Evolutionary conservation across 116 monocot species (phyloP), one percentile per base, ranked within the genome.

Genomic region (Posidonia oceanica): DNA sequence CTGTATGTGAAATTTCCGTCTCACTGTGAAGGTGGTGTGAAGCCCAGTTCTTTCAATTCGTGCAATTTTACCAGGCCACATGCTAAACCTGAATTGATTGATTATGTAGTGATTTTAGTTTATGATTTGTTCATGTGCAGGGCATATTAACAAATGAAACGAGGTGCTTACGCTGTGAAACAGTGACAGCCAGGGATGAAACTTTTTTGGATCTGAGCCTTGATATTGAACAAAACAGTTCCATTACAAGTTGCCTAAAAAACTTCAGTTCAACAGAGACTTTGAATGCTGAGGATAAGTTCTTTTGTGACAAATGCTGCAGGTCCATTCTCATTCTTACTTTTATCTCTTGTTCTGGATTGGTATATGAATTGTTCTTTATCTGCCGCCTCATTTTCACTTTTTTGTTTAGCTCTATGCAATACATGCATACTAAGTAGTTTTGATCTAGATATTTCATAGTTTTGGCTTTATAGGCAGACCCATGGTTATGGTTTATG

Each of bases 261-360:
- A 94, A 94, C 72, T 94, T 94, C 63, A 87, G 94, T 59, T 94
- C 94, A 20, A 94, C 85, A 4, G 94, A 94, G 76, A 94, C 90
- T 22, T 77, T 94, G 74, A 94, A 94, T 82, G 94, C 94, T 13
- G 87, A 94, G 78, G 94, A 94, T 67, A 94, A 94, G 72, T 94
- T 94, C 78, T 94, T 90, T 76, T 94, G 94, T 69, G 94, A 94
- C 71, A 90, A 94, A 55, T 94, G 94, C 70, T 94, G 90, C 94
- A 94, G 94, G 94, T 91, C 39, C 60, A 44, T 4, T 55, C 16
- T 56, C 60, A 44, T 71, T 59, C 56, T 39, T 39, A 48, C 36
- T 11, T 69, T 69, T 14, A n/a, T 38, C 4, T 14, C 39, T 13
- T 69, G 14, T 69, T n/a, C 6, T 39, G 15, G 14, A 55, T 22